Evolutionary conservation across 2,329 filamentous ascomycete genomes (phyloP), one percentile per base, ranked within the genome.

Genomic region (Colletotrichum sp.): DNA sequence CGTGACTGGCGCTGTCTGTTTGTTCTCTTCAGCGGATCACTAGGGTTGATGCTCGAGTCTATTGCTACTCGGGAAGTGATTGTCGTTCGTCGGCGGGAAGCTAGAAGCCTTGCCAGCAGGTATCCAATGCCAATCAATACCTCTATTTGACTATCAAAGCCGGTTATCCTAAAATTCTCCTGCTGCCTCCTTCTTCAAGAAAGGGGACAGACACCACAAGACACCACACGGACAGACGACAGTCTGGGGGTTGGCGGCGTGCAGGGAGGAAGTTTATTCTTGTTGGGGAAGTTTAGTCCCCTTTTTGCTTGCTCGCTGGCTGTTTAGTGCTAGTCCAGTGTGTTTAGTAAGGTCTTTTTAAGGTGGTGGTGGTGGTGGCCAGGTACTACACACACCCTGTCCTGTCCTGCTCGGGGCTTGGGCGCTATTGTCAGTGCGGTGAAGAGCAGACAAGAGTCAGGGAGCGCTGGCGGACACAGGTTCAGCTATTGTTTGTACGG

Each of bases 271-370:
- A 75, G 64, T 67, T 52, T 58, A 75, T 64, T 75, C 69, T 73
- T 75, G 73, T 75, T 75, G 73, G 56, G 71, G 69, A 75, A 26
- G 56, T n/a, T 52, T 70, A 73, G 34, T 18, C 34, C 16, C 64
- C 21, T 18, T 67, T 52, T 30, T 21, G 36, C 10, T 15, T 28
- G 38, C 61, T 16, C 21, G 24, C 52, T 56, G 21, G 12, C 52
- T 56, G 52, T 56, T 43, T 38, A 48, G 9, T 48, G 38, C 38
- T 48, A 36, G 34, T 36, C 13, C 34, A 36, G 34, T 36, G 34
- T 36, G 38, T 48, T 48, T 48, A 48, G 18, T 48, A 48, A 48
- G 38, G 38, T 48, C 38, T 48, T 7, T 7, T 48, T 12, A 4
- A 48, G 38, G 38, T 48, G 38, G 38, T 48, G 38, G 36, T 43